phyloP scores from a whole-genome alignment of 306 rosid species.

The Vicia villosa region DNA sequence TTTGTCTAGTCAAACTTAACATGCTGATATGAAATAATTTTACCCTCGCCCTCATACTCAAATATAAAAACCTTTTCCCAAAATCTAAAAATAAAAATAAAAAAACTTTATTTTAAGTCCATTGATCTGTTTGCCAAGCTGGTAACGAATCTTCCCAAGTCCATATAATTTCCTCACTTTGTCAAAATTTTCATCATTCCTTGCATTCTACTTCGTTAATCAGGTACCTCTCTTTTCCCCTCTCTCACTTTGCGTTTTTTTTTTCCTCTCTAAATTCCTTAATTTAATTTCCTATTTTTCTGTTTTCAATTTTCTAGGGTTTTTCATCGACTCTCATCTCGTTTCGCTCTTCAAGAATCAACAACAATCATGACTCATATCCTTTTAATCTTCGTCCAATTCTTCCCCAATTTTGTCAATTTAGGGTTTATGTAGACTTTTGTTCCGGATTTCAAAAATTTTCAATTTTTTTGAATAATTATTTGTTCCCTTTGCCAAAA shows the following conservation, averaged over 20 bases:
- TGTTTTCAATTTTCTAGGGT: slow-evolving; percentile 36
- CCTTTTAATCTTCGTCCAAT: slow-evolving; percentile 47
- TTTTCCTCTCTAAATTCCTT: not conserved
- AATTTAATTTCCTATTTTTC: not conserved
- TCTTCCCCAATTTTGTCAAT: not conserved
- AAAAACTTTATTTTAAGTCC: not conserved
- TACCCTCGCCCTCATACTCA: too few relatives aligned
- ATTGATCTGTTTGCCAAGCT: not conserved
- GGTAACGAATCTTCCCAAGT: slow-evolving; percentile 2
- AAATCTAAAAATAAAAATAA: not conserved
- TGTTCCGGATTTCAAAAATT: not conserved
- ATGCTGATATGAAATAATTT: too few relatives aligned
- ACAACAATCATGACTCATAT: slow-evolving; percentile 68
- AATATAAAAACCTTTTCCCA: too few relatives aligned
- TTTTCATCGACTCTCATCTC: slow-evolving; percentile 39
- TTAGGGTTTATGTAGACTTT: slow-evolving; percentile 33
- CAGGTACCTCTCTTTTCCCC: slow-evolving; percentile 16
- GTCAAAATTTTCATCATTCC: not conserved
- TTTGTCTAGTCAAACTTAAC: too few relatives aligned
- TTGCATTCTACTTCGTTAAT: not conserved
- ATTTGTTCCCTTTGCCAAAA: not conserved
- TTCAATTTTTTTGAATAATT: not conserved
- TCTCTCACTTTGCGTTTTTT: not conserved
- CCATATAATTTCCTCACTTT: not conserved
- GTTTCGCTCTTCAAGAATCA: slow-evolving; percentile 40